Evolutionary conservation across 805 yeast genomes (phyloP).

Genomic region (Priceomyces haplophilus): DNA sequence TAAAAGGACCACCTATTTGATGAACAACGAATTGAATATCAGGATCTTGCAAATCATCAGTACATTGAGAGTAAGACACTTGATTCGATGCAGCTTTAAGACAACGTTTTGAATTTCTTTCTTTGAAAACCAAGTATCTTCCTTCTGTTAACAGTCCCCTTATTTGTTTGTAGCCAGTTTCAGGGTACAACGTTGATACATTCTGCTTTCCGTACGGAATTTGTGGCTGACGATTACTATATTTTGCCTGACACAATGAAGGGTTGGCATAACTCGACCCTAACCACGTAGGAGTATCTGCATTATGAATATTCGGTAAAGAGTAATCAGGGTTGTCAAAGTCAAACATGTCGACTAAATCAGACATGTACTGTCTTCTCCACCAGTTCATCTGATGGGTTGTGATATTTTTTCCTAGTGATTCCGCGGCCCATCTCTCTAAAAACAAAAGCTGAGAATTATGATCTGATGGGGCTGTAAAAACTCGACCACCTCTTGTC

Average conservation of each 20-base stretch:
- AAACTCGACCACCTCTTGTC: constrained; percentile 6
- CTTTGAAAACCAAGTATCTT: constrained; percentile 2
- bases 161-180: constrained; percentile 5
- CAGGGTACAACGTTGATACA: constrained; percentile 2
- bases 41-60: neutral
- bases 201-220: constrained; percentile 5
- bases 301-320: neutral
- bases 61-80: neutral
- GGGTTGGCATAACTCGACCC: constrained; percentile 1
- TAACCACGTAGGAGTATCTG: neutral
- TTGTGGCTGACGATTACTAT: neutral
- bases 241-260: constrained; percentile 2
- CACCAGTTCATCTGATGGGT: constrained; percentile 3
- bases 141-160: constrained; percentile 5
- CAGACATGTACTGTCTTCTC: constrained; percentile 5
- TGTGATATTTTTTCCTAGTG: constrained; percentile 1
- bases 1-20: constrained; percentile 4
- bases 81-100: neutral
- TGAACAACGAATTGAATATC: neutral
- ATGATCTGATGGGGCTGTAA: constrained; percentile 5
- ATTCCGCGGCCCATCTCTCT: constrained; percentile 3
- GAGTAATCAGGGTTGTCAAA: constrained; percentile 4
- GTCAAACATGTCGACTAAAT: constrained; percentile 5
- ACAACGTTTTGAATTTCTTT: neutral
- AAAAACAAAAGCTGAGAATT: constrained; percentile 4